Evolutionary conservation across 2,329 filamentous ascomycete genomes (phyloP).

Genomic region (Sporothrix euskadiensis): DNA sequence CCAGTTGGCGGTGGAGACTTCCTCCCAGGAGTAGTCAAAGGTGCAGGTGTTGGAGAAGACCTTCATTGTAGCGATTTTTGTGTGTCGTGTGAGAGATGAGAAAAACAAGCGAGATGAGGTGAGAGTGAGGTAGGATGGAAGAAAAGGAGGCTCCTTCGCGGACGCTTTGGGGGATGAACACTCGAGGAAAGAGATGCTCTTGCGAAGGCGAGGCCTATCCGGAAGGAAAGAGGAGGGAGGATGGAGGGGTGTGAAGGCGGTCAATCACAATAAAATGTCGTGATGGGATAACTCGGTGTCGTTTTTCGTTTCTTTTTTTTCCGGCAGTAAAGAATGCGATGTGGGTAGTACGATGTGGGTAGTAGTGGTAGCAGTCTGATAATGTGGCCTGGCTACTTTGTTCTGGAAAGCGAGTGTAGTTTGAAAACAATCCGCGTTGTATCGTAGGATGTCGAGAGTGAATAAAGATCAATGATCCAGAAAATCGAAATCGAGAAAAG

Average conservation of each 20-base stretch:
- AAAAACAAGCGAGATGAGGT: not conserved
- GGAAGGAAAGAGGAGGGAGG: not conserved
- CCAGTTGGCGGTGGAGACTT: slow-evolving; percentile 97
- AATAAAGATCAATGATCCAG: not conserved
- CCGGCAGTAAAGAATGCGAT: not conserved
- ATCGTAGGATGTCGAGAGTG: slow-evolving; percentile 3
- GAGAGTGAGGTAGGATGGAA: not conserved
- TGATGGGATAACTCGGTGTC: not conserved
- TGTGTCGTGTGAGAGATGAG: not conserved
- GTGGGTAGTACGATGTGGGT: not conserved
- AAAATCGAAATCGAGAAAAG: not conserved
- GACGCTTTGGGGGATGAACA: not conserved
- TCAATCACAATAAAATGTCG: not conserved
- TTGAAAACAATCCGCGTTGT: not conserved
- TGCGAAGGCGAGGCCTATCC: not conserved
- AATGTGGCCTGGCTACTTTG: not conserved
- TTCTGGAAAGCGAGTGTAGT: not conserved
- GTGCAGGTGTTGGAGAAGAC: slow-evolving; percentile 88
- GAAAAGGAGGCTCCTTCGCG: not conserved
- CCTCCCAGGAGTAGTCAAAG: slow-evolving; percentile 98
- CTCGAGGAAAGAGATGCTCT: not conserved
- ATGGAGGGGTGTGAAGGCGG: not conserved
- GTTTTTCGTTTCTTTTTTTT: not conserved
- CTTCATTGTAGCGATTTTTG: slow-evolving; percentile 66
- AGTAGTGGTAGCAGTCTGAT: not conserved